Percentiles rank a stretch among this genome's conserved stretches.
Evolutionary conservation across 345 rosid species (phyloP).

Genomic region (Citrus inodora): DNA sequence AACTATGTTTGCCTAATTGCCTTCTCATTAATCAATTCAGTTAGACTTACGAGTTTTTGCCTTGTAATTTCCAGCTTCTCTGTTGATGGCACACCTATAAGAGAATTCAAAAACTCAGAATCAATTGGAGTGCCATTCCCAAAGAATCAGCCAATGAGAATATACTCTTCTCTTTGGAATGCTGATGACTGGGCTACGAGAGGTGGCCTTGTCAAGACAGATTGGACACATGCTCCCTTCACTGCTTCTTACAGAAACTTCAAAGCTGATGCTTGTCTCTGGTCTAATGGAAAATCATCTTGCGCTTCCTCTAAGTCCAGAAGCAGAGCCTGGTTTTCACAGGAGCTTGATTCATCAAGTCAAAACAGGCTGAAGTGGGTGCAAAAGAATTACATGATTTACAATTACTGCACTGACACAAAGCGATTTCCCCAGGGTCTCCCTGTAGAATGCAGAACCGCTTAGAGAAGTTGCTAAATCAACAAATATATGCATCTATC

Average conservation of each 20-base stretch:
- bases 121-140: constrained; percentile 50
- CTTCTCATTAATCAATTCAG: too few relatives aligned
- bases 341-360: constrained; percentile 34
- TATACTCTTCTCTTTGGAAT: constrained; percentile 63
- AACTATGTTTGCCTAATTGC: too few relatives aligned
- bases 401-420: constrained; percentile 56
- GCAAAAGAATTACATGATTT: constrained; percentile 57
- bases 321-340: constrained; percentile 21
- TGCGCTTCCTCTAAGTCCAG: constrained; percentile 14
- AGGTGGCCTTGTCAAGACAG: constrained; percentile 66
- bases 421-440: constrained; percentile 55
- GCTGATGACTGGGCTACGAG: constrained; percentile 79
- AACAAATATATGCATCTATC: not conserved
- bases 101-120: constrained; percentile 63
- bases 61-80: constrained; percentile 31
- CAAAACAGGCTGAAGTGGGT: constrained; percentile 46
- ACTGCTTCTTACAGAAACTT: constrained; percentile 47
- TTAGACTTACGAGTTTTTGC: not conserved
- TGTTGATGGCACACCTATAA: constrained; percentile 57
- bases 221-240: constrained; percentile 63
- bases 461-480: not conserved
- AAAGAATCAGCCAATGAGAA: constrained; percentile 55
- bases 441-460: constrained; percentile 37
- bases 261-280: constrained; percentile 35
- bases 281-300: constrained; percentile 29